Percentiles rank a stretch among this genome's conserved stretches.
Conservation (phyloP, 192 early-diverging fungal species). For the Linnemannia elongata region DNA sequence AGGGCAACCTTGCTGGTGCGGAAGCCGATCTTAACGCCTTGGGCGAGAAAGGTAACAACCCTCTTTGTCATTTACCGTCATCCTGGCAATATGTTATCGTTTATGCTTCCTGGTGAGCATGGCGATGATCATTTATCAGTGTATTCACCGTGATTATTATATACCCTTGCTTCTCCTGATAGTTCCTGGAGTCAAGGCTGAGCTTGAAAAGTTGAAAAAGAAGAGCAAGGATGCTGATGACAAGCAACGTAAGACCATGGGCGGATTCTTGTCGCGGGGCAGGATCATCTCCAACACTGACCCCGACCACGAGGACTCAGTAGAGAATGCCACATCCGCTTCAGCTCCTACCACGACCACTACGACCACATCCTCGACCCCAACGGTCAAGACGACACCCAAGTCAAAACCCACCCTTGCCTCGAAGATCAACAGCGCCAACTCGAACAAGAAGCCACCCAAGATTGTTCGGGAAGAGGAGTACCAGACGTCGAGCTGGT, state of each 20-base stretch:
- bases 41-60: slow-evolving; percentile 41
- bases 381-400: slow-evolving; percentile 15
- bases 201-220: slow-evolving; percentile 43
- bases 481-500: slow-evolving; percentile 40
- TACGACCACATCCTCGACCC: neutral
- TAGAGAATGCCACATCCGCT: neutral
- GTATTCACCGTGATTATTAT: neutral
- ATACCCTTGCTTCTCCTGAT: neutral
- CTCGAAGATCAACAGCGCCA: slow-evolving; percentile 20
- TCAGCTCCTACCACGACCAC: neutral
- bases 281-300: slow-evolving; percentile 51
- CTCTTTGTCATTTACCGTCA: neutral
- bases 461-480: slow-evolving; percentile 32
- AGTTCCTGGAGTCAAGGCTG: slow-evolving; percentile 58
- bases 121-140: neutral
- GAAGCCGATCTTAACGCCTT: slow-evolving; percentile 53
- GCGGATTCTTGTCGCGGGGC: slow-evolving; percentile 56
- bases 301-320: slow-evolving; percentile 11
- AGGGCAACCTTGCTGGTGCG: slow-evolving; percentile 57
- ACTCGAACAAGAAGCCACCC: slow-evolving; percentile 21
- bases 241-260: slow-evolving; percentile 57
- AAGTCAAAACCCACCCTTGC: slow-evolving; percentile 46
- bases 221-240: slow-evolving; percentile 54
- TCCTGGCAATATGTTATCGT: neutral
- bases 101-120: neutral